Percentiles rank a stretch among this genome's conserved stretches.
Evolutionary conservation across 768 basidiomycete genomes (phyloP).

Genomic region (Leccinum fibrillosum): DNA sequence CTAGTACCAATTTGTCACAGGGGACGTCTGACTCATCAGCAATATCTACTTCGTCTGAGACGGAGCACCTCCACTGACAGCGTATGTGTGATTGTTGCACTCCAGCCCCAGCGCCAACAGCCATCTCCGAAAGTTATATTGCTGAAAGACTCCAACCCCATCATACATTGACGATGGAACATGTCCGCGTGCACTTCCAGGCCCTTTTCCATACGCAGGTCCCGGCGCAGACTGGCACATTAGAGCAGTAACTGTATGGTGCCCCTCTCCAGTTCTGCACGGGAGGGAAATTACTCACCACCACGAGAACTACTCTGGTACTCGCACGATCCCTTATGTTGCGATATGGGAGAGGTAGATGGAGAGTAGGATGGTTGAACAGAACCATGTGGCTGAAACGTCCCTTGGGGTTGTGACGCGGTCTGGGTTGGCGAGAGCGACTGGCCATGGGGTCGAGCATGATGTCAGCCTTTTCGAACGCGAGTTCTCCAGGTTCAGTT

Average conservation of each 20-base stretch:
- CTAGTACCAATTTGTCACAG: not conserved
- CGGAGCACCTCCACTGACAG: conserved; percentile 17
- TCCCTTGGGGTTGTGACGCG: conserved; percentile 12
- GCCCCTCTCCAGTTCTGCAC: conserved; percentile 5
- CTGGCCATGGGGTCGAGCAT: conserved; percentile 39
- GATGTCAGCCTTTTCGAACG: conserved; percentile 87
- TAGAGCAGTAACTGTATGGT: conserved; percentile 17
- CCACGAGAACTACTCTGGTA: conserved; percentile 16
- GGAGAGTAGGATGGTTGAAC: conserved; percentile 14
- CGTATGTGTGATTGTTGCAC: conserved; percentile 19
- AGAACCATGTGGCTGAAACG: conserved; percentile 11
- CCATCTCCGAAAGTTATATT: conserved; percentile 31
- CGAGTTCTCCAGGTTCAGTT: conserved; percentile 83
- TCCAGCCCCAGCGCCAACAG: conserved; percentile 18
- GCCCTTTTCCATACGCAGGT: conserved; percentile 17
- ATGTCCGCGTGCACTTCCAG: conserved; percentile 23
- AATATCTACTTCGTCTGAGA: conserved; percentile 1
- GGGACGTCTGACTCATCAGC: not conserved
- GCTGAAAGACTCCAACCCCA: conserved; percentile 21
- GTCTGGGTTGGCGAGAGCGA: conserved; percentile 14
- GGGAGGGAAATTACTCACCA: not conserved
- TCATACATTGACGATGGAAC: conserved; percentile 14
- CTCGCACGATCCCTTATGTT: conserved; percentile 18
- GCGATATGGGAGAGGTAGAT: conserved; percentile 1
- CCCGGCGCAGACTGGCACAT: conserved; percentile 12